Evolutionary conservation across 345 rosid species (phyloP).

Genomic region (Nephelium lappaceum): DNA sequence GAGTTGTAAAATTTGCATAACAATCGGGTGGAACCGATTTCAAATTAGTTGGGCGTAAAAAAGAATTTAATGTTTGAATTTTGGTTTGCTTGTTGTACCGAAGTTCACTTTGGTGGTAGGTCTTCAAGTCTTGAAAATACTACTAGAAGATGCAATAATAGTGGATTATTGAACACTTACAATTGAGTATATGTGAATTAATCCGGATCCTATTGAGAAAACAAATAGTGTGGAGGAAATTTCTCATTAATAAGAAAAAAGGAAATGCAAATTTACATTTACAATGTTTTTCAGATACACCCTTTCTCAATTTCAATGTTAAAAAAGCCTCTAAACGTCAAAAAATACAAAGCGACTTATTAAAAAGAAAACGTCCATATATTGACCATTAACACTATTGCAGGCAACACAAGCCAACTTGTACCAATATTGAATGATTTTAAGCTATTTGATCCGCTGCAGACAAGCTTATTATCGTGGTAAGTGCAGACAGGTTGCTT

Average conservation of each 20-base stretch:
- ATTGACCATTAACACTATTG: conserved; percentile 23
- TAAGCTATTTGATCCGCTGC: conserved; percentile 50
- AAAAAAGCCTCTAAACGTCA: background rate
- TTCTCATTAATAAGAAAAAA: background rate
- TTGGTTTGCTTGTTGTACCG: no score
- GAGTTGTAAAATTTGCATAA: no score
- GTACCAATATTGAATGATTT: conserved; percentile 33
- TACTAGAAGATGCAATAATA: background rate
- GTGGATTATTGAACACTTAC: background rate
- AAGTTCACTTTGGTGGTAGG: no score
- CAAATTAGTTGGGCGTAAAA: no score
- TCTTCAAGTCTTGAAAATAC: background rate
- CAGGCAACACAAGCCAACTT: conserved; percentile 41
- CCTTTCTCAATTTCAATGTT: background rate
- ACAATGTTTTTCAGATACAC: background rate
- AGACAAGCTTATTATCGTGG: conserved; percentile 62
- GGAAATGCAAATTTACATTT: conserved; percentile 3
- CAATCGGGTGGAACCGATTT: no score
- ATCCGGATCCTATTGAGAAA: no score
- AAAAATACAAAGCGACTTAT: background rate
- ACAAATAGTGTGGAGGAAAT: no score
- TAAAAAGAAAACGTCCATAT: conserved; percentile 14
- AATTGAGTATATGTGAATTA: no score
- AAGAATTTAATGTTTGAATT: no score
- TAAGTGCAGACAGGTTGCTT: conserved; percentile 66